Evolutionary conservation across 2,329 filamentous ascomycete genomes (phyloP), one percentile per base, ranked within the genome.

Genomic region (Pseudocercospora crystallina): DNA sequence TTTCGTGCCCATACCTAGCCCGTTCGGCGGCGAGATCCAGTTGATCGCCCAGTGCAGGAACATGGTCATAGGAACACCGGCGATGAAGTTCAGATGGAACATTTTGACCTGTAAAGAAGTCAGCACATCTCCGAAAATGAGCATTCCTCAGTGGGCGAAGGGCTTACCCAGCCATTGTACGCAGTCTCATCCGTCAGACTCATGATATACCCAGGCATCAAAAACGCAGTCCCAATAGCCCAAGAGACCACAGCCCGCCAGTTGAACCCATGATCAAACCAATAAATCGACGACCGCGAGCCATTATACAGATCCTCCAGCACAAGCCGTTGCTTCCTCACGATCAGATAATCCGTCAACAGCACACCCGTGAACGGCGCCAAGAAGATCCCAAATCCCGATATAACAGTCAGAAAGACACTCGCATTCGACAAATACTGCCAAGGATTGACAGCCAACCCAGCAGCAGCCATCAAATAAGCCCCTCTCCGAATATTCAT

Each of bases 51-150:
- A 5, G 41, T 53, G 34, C 52, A 63, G 38, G 65, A 66, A 30
- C 41, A 43, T 43, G n/a, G 41, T 43, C 1, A 67, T 50, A 2
- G 66, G 46, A 51, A 72, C 69, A 37, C 67, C 66, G 38, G 72
- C 69, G 4, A 60, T 59, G 38, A 73, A 65, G 0, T 72, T 72
- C 2, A 72, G 57, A 5, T 69, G 62, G 53, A 69, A 74, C 10
- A 43, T 26, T 30, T 43, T 43, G 4, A 26, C 20, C 20, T 26
- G 7, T 26, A 26, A 7, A 26, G 4, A 26, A 26, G 20, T 26
- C 20, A 26, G 20, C 20, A 26, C 7, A 4, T 26, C 7, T 3
- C 7, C 20, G 20, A 4, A 26, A 3, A 3, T 26, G 20, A 26
- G 20, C 20, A 26, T 26, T 7, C 7, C 3, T 26, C 20, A 26